These are phyloP conservation scores for Colletotrichum nymphaeae DNA, from an alignment of 2,329 filamentous ascomycete species.

Conservation along the genomic window DNA sequence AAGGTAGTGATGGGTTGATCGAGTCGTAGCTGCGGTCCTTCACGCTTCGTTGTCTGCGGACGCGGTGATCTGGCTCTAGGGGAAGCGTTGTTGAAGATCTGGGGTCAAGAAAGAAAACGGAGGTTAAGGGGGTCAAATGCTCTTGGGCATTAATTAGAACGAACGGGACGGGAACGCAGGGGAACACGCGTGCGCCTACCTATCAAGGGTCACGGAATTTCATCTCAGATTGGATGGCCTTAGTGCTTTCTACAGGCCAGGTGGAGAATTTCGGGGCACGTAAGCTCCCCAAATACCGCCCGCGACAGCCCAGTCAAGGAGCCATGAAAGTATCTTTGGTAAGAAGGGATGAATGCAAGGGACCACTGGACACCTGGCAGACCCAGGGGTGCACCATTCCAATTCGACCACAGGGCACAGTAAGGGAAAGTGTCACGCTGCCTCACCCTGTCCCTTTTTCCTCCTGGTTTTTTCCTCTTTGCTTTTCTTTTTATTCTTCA, in stretches of 20 bases:
- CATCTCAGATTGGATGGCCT: constrained; percentile 16
- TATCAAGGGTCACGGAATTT: constrained; percentile 28
- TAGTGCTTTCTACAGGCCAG: constrained; percentile 3
- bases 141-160: constrained; percentile 12
- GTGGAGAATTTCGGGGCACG: constrained; percentile 7
- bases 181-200: constrained; percentile 35
- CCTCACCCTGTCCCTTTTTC: too few species aligned
- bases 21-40: constrained; percentile 3
- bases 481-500: too few species aligned
- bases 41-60: neutral
- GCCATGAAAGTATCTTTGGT: neutral
- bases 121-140: constrained; percentile 23
- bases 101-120: neutral
- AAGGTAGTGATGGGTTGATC: neutral
- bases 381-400: neutral
- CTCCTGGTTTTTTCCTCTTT: too few species aligned
- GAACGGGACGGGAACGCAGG: constrained; percentile 26
- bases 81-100: neutral
- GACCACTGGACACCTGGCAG: neutral
- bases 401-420: neutral
- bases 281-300: neutral
- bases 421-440: too few species aligned
- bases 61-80: constrained; percentile 2
- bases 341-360: constrained; percentile 10
- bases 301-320: neutral